Percentiles rank a stretch among this genome's conserved stretches.
Evolutionary conservation across 2,329 filamentous ascomycete species (phyloP).

Genomic region (Ophiostoma himal-ulmi): DNA sequence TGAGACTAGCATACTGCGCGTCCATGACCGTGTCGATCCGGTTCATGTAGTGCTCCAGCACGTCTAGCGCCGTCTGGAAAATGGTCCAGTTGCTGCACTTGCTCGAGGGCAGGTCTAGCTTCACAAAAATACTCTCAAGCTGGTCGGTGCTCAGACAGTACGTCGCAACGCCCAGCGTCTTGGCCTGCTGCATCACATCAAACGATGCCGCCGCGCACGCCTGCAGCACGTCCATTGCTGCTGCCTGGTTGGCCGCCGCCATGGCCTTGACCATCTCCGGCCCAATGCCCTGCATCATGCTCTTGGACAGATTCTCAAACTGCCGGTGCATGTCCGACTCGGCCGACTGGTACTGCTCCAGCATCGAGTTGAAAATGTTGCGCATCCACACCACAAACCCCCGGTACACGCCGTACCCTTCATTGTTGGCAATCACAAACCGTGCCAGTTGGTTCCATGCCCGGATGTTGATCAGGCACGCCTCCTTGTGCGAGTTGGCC

Average conservation of each 20-base stretch:
- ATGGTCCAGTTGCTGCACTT: constrained; percentile 45
- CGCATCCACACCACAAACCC: constrained; percentile 54
- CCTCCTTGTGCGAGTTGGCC: constrained; percentile 58
- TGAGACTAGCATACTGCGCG: constrained; percentile 37
- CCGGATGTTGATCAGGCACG: constrained; percentile 57
- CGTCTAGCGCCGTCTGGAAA: constrained; percentile 42
- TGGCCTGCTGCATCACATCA: constrained; percentile 45
- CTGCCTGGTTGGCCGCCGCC: constrained; percentile 47
- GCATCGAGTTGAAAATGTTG: constrained; percentile 50
- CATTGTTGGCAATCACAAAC: constrained; percentile 48
- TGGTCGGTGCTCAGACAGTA: constrained; percentile 47
- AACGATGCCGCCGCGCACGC: constrained; percentile 45
- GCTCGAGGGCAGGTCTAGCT: constrained; percentile 39
- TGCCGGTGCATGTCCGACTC: constrained; percentile 53
- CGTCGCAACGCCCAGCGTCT: constrained; percentile 42
- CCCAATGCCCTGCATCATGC: constrained; percentile 40
- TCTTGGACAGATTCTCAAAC: constrained; percentile 44
- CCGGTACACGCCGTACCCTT: constrained; percentile 38
- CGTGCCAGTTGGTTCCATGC: constrained; percentile 58
- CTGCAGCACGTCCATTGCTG: constrained; percentile 48
- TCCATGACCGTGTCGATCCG: constrained; percentile 39
- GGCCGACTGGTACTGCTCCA: constrained; percentile 53
- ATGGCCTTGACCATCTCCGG: constrained; percentile 45
- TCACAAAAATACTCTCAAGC: constrained; percentile 47
- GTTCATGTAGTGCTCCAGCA: constrained; percentile 43